Percentiles rank a stretch among this genome's conserved stretches.
phyloP scores from a whole-genome alignment of 164 flowering plant genomes.

The Cinnamomum micranthum region DNA sequence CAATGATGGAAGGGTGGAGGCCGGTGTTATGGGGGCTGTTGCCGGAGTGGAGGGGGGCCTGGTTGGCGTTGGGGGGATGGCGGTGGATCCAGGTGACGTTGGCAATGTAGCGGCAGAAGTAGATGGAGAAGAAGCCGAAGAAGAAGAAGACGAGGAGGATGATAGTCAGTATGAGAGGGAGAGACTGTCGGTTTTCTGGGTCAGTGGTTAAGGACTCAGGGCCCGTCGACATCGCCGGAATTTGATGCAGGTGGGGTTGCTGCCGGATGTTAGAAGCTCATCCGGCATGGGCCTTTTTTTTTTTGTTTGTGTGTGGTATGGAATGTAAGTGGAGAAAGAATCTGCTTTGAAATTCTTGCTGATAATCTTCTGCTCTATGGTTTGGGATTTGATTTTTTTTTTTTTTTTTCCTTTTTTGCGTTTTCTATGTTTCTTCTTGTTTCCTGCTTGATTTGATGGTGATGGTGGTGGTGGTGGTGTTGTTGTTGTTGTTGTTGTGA shows the following conservation, averaged over 20 bases:
- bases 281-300: not conserved
- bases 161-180: conserved; percentile 42
- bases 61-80: conserved; percentile 30
- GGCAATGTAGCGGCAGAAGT: conserved; percentile 51
- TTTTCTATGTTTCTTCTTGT: too few relatives aligned
- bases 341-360: too few relatives aligned
- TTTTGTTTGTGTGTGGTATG: too few relatives aligned
- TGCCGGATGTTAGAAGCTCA: conserved; percentile 24
- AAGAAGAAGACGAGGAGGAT: conserved; percentile 53
- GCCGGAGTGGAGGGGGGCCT: not conserved
- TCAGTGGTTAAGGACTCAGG: conserved; percentile 18
- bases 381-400: too few relatives aligned
- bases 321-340: too few relatives aligned
- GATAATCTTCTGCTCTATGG: too few relatives aligned
- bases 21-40: conserved; percentile 22
- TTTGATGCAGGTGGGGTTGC: not conserved
- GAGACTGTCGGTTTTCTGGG: conserved; percentile 6
- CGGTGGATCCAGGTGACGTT: not conserved
- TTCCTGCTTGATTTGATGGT: too few relatives aligned
- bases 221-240: conserved; percentile 21
- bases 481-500: too few relatives aligned
- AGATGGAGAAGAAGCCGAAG: conserved; percentile 55
- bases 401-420: too few relatives aligned
- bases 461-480: too few relatives aligned
- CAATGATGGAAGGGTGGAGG: conserved; percentile 49